A percentile compares a stretch with the other conserved stretches of the same genome.
Conservation (phyloP, 2,329 filamentous ascomycete species). For the Beauveria sp. region DNA sequence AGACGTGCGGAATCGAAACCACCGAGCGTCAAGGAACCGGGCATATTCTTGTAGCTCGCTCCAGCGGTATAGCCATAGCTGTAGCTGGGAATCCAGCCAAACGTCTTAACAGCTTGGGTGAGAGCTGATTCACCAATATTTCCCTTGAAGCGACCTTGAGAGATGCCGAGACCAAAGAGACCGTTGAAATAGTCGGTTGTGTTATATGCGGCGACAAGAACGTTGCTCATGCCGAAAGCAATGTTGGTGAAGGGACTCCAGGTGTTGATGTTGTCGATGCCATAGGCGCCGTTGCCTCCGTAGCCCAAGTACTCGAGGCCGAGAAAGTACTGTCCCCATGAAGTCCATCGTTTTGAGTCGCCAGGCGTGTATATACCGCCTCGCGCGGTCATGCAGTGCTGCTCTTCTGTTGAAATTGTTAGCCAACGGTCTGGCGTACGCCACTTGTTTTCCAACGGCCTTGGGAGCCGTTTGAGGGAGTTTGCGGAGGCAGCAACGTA, state of each 20-base stretch:
- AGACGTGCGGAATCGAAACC: conserved; percentile 61
- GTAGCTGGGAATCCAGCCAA: conserved; percentile 58
- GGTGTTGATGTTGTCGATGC: conserved; percentile 41
- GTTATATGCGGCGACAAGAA: conserved; percentile 46
- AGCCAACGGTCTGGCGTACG: conserved; percentile 4
- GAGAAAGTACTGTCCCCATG: conserved; percentile 52
- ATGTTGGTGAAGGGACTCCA: conserved; percentile 30
- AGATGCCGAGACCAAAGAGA: conserved; percentile 49
- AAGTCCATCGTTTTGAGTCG: conserved; percentile 49
- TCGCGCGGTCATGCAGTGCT: conserved; percentile 46
- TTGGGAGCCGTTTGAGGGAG: background rate
- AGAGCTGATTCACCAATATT: conserved; percentile 43
- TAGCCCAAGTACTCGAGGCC: conserved; percentile 52
- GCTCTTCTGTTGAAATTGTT: conserved; percentile 29
- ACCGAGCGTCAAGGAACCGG: conserved; percentile 57
- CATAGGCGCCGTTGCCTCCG: conserved; percentile 57
- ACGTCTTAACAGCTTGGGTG: conserved; percentile 49
- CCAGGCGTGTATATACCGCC: conserved; percentile 50
- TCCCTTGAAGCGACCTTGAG: conserved; percentile 42
- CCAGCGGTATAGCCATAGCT: conserved; percentile 72
- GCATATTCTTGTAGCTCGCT: conserved; percentile 51
- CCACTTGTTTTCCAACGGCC: background rate
- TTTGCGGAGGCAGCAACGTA: conserved; percentile 25
- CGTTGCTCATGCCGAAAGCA: conserved; percentile 34
- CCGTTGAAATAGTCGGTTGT: conserved; percentile 48